Conservation (phyloP, 257 asterid genomes). For the Nicotiana tabacum region DNA sequence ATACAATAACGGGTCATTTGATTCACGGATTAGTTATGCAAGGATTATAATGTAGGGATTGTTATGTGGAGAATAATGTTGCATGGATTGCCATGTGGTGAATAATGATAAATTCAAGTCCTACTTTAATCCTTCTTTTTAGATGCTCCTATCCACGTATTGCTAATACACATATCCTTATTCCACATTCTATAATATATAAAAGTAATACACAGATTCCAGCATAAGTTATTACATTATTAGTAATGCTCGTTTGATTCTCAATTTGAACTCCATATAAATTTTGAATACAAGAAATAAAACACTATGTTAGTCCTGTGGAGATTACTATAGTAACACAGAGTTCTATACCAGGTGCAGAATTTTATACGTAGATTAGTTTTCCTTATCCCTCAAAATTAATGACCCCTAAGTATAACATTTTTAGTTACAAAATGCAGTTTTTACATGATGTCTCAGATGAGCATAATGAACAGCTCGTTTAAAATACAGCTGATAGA, state of each 20-base stretch:
- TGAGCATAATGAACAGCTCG: neutral
- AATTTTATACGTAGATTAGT: neutral
- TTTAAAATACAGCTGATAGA: slow-evolving; percentile 7
- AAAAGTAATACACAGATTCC: neutral
- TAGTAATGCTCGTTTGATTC: neutral
- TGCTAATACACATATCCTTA: neutral
- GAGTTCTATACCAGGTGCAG: neutral
- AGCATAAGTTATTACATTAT: neutral
- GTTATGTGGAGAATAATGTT: neutral
- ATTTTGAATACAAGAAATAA: neutral
- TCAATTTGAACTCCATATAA: neutral
- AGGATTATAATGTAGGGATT: neutral
- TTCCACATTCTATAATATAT: neutral
- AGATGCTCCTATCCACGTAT: neutral
- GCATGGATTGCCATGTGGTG: neutral
- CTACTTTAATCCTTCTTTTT: neutral
- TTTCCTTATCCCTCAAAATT: neutral
- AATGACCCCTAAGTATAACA: neutral
- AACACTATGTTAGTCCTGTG: neutral
- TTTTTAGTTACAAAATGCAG: neutral
- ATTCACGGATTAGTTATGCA: neutral
- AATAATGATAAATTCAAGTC: neutral
- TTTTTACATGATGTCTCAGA: neutral
- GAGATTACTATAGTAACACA: neutral
- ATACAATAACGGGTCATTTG: neutral